Evolutionary conservation across 257 asterid species (phyloP).

Genomic region (Scutellaria baicalensis): DNA sequence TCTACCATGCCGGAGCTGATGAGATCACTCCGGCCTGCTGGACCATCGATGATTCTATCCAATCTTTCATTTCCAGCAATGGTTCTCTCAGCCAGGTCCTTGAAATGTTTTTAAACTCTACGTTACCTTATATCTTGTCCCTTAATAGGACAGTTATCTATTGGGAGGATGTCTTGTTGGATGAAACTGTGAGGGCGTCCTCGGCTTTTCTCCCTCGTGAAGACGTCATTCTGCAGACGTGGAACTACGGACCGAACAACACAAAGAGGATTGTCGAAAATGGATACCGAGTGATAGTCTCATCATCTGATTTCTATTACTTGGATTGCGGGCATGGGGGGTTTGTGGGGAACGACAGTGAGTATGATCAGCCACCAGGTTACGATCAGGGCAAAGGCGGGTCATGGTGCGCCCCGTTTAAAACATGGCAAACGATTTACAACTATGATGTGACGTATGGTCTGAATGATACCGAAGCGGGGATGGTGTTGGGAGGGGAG

Average conservation of each 20-base stretch:
- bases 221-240: slow-evolving; percentile 63
- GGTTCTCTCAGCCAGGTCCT: slow-evolving; percentile 65
- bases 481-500: slow-evolving; percentile 78
- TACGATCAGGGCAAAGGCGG: slow-evolving; percentile 58
- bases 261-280: slow-evolving; percentile 45
- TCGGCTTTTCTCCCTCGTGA: slow-evolving; percentile 53
- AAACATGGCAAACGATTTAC: slow-evolving; percentile 80
- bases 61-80: slow-evolving; percentile 40
- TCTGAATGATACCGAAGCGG: slow-evolving; percentile 40
- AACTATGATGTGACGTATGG: slow-evolving; percentile 72
- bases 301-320: slow-evolving; percentile 69
- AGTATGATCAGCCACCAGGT: slow-evolving; percentile 54
- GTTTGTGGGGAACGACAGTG: slow-evolving; percentile 64
- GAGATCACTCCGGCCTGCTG: slow-evolving; percentile 74
- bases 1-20: slow-evolving; percentile 82
- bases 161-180: slow-evolving; percentile 86
- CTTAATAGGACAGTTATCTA: slow-evolving; percentile 67
- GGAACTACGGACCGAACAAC: slow-evolving; percentile 79
- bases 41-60: slow-evolving; percentile 54
- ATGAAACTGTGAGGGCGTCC: slow-evolving; percentile 31
- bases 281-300: slow-evolving; percentile 73
- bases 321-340: slow-evolving; percentile 90
- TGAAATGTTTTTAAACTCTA: slow-evolving; percentile 47
- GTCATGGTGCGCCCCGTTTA: slow-evolving; percentile 87
- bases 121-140: slow-evolving; percentile 65